These are phyloP conservation scores for Mycocentrospora acerina DNA, from an alignment of 2,329 filamentous ascomycete genomes.

Conservation along the genomic window DNA sequence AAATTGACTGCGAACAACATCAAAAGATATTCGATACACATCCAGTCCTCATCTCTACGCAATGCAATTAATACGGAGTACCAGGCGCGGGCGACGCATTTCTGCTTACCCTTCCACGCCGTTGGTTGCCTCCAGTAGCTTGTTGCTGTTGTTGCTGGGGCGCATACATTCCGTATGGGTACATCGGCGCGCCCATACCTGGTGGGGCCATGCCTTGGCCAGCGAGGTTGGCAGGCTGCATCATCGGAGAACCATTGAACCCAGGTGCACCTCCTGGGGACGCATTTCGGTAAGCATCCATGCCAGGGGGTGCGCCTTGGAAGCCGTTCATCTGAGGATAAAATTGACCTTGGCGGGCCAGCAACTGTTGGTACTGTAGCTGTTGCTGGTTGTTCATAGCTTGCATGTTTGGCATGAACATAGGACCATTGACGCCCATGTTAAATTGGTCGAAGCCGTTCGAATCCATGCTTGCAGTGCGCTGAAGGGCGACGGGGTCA, in stretches of 20 bases:
- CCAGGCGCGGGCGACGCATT: constrained; percentile 21
- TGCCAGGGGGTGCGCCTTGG: constrained; percentile 42
- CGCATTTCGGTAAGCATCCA: constrained; percentile 48
- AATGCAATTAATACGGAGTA: constrained; percentile 23
- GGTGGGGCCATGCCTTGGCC: constrained; percentile 36
- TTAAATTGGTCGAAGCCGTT: constrained; percentile 50
- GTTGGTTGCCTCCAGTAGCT: constrained; percentile 51
- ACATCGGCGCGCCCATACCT: constrained; percentile 40
- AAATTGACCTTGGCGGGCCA: constrained; percentile 51
- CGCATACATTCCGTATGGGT: constrained; percentile 57
- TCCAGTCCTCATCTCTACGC: constrained; percentile 28
- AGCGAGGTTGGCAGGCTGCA: constrained; percentile 50
- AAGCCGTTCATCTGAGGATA: constrained; percentile 49
- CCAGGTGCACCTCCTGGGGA: constrained; percentile 46
- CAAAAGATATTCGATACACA: not conserved
- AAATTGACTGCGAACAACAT: constrained; percentile 2
- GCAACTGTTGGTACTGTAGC: constrained; percentile 60
- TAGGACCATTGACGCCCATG: constrained; percentile 35
- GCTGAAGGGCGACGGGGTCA: constrained; percentile 47
- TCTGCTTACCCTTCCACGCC: constrained; percentile 55
- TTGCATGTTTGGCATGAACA: constrained; percentile 44
- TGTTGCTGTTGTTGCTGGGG: constrained; percentile 48
- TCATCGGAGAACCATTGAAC: constrained; percentile 47
- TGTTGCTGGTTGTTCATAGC: constrained; percentile 50
- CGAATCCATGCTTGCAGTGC: constrained; percentile 53